Conservation (phyloP, 768 basidiomycete species). For the Guyanaporus albipodus region DNA sequence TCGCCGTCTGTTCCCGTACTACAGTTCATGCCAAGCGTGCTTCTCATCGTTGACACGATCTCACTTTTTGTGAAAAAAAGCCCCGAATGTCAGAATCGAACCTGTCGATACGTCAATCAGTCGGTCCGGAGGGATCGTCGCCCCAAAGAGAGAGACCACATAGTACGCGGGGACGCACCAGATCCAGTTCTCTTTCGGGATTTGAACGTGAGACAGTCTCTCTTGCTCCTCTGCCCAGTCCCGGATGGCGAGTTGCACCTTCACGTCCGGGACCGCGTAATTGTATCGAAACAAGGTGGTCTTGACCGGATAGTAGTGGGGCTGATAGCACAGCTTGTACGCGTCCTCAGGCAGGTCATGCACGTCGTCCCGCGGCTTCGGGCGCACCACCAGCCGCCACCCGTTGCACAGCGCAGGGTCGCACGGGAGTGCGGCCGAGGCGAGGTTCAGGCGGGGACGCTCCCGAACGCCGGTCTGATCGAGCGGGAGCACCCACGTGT, state of each 20-base stretch:
- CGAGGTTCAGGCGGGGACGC: background rate
- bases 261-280: constrained; percentile 16
- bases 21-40: too few species aligned
- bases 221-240: constrained; percentile 15
- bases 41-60: too few species aligned
- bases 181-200: constrained; percentile 18
- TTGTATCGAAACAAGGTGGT: constrained; percentile 27
- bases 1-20: too few species aligned
- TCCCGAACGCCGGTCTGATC: background rate
- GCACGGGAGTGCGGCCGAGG: background rate
- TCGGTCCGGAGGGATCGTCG: too few species aligned
- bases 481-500: constrained; percentile 1
- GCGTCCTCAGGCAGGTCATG: too few species aligned
- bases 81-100: too few species aligned
- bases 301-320: constrained; percentile 3
- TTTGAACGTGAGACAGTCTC: background rate
- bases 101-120: too few species aligned
- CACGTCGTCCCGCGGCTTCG: accelerated
- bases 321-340: too few species aligned
- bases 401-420: constrained; percentile 14
- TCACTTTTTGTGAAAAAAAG: too few species aligned
- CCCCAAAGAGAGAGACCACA: background rate
- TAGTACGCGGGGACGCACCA: too few species aligned
- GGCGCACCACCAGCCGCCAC: constrained; percentile 5
- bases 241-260: background rate